Percentiles rank a stretch among this genome's conserved stretches.
Evolutionary conservation across 2,329 filamentous ascomycete genomes (phyloP).

Genomic region (Paraconiothyrium sp.): DNA sequence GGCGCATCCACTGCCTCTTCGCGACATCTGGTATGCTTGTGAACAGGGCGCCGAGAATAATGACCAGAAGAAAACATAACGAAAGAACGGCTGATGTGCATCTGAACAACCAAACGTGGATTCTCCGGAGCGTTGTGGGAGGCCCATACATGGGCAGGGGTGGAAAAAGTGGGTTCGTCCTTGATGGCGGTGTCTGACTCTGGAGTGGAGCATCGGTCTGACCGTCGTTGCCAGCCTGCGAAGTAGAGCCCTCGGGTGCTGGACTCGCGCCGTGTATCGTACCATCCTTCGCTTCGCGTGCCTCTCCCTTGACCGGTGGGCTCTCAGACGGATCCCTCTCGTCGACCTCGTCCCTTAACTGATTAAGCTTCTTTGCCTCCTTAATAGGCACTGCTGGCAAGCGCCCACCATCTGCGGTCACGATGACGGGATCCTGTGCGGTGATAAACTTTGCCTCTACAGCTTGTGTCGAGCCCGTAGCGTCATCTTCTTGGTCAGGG

Average conservation of each 20-base stretch:
- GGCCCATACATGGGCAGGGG: slow-evolving; percentile 84
- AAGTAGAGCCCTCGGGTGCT: slow-evolving; percentile 28
- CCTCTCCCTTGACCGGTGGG: slow-evolving; percentile 33
- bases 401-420: slow-evolving; percentile 72
- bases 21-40: slow-evolving; percentile 68
- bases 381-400: slow-evolving; percentile 74
- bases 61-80: slow-evolving; percentile 76
- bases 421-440: slow-evolving; percentile 75
- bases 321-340: slow-evolving; percentile 47
- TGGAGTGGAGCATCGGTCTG: slow-evolving; percentile 58
- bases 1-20: slow-evolving; percentile 60
- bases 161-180: slow-evolving; percentile 84
- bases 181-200: slow-evolving; percentile 66
- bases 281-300: slow-evolving; percentile 55
- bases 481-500: slow-evolving; percentile 51
- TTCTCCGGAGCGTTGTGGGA: slow-evolving; percentile 69
- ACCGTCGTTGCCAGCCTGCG: slow-evolving; percentile 47
- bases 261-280: slow-evolving; percentile 48
- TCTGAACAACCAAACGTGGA: slow-evolving; percentile 74
- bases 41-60: slow-evolving; percentile 78
- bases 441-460: slow-evolving; percentile 71
- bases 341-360: slow-evolving; percentile 63
- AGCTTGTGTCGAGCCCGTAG: slow-evolving; percentile 62
- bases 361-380: slow-evolving; percentile 76
- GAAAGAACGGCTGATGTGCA: slow-evolving; percentile 78